Percentiles rank a stretch among this genome's conserved stretches.
These are phyloP conservation scores for Collybia mongolica DNA, from an alignment of 768 basidiomycete species.

Conservation along the genomic window DNA sequence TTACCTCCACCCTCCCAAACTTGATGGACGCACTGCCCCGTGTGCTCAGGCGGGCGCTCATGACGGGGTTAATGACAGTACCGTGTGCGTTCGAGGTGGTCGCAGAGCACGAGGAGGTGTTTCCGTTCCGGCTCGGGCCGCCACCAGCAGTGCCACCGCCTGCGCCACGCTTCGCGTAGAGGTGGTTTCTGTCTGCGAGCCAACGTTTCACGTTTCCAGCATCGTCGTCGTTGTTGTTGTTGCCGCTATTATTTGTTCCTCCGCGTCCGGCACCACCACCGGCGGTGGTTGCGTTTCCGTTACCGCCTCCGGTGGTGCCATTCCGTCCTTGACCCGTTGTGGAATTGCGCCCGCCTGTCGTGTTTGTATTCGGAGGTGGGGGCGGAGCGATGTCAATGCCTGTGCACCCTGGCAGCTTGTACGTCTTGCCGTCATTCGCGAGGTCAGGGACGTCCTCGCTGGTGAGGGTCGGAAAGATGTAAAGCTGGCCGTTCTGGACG, in stretches of 20 bases:
- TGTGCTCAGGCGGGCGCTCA: slow-evolving; percentile 74
- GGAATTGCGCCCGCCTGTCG: slow-evolving; percentile 1
- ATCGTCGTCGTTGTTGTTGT: background rate
- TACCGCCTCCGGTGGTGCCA: background rate
- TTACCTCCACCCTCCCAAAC: slow-evolving; percentile 61
- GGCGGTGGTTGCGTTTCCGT: slow-evolving; percentile 8
- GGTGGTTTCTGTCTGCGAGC: background rate
- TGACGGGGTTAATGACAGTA: slow-evolving; percentile 71
- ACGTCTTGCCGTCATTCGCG: slow-evolving; percentile 54
- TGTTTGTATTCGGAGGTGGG: slow-evolving; percentile 22
- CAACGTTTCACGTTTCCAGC: background rate
- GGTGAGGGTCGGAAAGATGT: slow-evolving; percentile 81
- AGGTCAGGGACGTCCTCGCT: slow-evolving; percentile 52
- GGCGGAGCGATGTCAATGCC: slow-evolving; percentile 10
- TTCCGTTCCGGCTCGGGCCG: slow-evolving; percentile 17
- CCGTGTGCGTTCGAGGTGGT: slow-evolving; percentile 24
- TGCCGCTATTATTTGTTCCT: background rate
- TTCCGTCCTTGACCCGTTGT: too few relatives aligned
- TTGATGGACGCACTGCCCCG: slow-evolving; percentile 53
- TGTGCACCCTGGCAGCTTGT: slow-evolving; percentile 70
- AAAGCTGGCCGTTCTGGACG: slow-evolving; percentile 65
- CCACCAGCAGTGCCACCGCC: background rate
- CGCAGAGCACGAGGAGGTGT: slow-evolving; percentile 40
- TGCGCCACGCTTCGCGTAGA: background rate
- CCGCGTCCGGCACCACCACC: background rate